Evolutionary conservation across 176 grass and related monocot species (phyloP), one percentile per base, ranked within the genome.

Genomic region (Juncus inflexus): DNA sequence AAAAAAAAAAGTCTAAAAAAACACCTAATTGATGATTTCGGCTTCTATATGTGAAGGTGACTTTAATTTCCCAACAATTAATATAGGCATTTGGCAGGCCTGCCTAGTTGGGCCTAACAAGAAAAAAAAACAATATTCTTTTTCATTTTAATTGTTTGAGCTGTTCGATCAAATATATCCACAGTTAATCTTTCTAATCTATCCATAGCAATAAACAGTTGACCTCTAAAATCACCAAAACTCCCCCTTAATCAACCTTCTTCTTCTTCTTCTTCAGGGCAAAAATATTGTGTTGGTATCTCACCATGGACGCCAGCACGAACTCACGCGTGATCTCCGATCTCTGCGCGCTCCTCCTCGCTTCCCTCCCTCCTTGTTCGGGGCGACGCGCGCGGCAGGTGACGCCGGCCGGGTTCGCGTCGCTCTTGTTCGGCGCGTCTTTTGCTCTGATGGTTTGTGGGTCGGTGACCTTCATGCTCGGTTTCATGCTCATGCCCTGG

Each of bases 401-500:
- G 37, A 80, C 92, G 35, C 79, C 87, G 41, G 84, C 79, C 0
- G 87, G 79, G 37, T 52, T 91, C 42, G 87, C 82, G 9, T 86
- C 87, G 40, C 90, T 91, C 74, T 74, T 91, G 14, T 78, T 97
- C 1, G 92, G 92, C 5, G 82, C 74, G 49, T 97, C 87, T 47
- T 73, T 97, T 58, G 80, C 92, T 15, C 82, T 97, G 38, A 97
- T 97, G 87, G 50, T 97, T 37, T 91, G 85, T 56, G 92, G 92
- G 7, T 91, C 80, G 0, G 67, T 97, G 12, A 86, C 85, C 67
- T 97, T 97, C 79, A 79, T 97, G 79, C 76, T 97, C 8, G 92
- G 87, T 0, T 97, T 97, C 92, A 86, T 97, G 64, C 82, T 97
- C 65, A 91, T 97, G 87, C 87, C 87, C 52, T 97, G 92, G 82